Percentiles rank a stretch among this genome's conserved stretches.
Evolutionary conservation across 148 eudicot genomes (phyloP).

Genomic region (Chenopodium formosanum): DNA sequence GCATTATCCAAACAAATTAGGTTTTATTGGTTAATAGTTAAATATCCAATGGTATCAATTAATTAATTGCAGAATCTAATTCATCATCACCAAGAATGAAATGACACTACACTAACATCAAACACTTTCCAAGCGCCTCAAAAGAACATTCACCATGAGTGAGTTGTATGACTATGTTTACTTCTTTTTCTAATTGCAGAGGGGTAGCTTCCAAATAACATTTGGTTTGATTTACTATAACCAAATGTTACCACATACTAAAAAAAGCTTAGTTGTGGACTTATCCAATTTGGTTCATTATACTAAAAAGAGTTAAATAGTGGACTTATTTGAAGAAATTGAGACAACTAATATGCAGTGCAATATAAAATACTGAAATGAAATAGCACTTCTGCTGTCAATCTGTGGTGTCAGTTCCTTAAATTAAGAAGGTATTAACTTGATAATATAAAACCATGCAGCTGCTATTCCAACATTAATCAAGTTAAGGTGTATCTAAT

Average conservation of each 20-base stretch:
- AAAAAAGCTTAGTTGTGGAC: neutral
- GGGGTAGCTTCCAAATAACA: neutral
- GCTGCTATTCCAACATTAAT: neutral
- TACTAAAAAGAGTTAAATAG: neutral
- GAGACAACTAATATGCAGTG: neutral
- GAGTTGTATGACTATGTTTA: neutral
- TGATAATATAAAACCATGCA: neutral
- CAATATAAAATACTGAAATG: neutral
- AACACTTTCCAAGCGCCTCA: neutral
- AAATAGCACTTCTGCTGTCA: neutral
- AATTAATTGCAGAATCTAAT: no score
- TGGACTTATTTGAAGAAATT: neutral
- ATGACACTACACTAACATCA: neutral
- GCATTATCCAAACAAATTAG: neutral
- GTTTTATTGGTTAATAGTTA: neutral
- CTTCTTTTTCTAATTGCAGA: neutral
- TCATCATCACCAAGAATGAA: neutral
- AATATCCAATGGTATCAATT: no score
- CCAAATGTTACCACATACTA: neutral
- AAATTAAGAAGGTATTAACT: neutral
- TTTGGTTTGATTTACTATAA: neutral
- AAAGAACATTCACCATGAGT: neutral
- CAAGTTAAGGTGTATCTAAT: neutral
- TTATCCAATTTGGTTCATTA: neutral
- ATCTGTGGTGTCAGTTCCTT: neutral